Evolutionary conservation across 768 basidiomycete genomes (phyloP), one percentile per base, ranked within the genome.

Genomic region (Podaxis sp.): DNA sequence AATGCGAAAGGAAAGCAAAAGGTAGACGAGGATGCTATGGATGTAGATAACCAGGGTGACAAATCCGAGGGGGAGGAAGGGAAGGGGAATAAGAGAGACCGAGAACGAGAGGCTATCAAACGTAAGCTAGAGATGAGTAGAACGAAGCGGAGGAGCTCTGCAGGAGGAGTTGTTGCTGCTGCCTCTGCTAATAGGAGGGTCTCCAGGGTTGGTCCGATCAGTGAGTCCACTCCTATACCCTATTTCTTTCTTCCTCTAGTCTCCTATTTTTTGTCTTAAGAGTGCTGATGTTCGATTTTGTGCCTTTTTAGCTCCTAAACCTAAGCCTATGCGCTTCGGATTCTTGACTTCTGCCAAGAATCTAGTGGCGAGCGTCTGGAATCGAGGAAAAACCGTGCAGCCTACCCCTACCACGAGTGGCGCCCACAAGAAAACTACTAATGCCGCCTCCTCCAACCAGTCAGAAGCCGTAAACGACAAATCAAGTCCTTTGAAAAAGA

Each of bases 301-400:
- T 77, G 76, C 23, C 9, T 44, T 46, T 68, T 18, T 77, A 79
- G 74, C 51, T 44, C 74, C 74, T 2, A 75, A 76, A 67, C 69
- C 72, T 4, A 83, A 83, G 64, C 73, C 83, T 1, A 77, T 84
- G 3, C 82, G 84, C 38, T 85, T 90, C 61, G 90, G 88, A 1
- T 90, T 92, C 75, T 71, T 92, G 5, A 79, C 86, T 21, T 85
- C 80, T 16, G 86, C 90, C 6, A 91, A 90, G 69, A 82, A 83
- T 0, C 74, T 91, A 2, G 89, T 91, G 3, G 77, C 80, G 65
- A 89, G 81, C 63, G 88, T 92, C 0, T 91, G 89, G 89, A 85
- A 84, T 65, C 77, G 87, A 64, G 83, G 76, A 6, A 80, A 78
- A 65, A 59, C 72, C 7, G 63, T 69, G n/a, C 46, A 70, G 7